Conservation (phyloP, 2,329 filamentous ascomycete species). For the Metarhizium guizhouense region DNA sequence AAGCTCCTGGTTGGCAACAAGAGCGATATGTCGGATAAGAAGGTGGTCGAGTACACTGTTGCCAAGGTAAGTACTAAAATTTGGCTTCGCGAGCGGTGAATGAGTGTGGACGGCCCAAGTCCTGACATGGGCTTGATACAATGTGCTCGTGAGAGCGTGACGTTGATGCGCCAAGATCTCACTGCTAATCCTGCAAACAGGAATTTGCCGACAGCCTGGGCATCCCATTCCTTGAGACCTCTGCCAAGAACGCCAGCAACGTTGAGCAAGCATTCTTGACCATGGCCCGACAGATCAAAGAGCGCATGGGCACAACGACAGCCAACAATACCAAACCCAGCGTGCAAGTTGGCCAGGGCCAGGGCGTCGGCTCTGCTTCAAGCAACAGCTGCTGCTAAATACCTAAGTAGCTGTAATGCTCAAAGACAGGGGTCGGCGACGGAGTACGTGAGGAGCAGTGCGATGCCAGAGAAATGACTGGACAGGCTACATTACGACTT, state of each 20-base stretch:
- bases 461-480: constrained; percentile 19
- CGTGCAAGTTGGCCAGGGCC: constrained; percentile 89
- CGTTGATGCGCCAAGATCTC: background rate
- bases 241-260: constrained; percentile 98
- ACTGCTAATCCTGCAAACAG: constrained; percentile 36
- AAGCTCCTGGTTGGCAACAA: constrained; percentile 99
- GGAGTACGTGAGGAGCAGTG: constrained; percentile 8
- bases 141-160: background rate
- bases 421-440: background rate
- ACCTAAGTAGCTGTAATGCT: constrained; percentile 47
- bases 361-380: constrained; percentile 82
- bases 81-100: background rate
- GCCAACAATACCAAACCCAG: constrained; percentile 98
- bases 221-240: constrained; percentile 99
- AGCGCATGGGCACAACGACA: constrained; percentile 94
- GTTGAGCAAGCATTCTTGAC: constrained; percentile 99
- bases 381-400: constrained; percentile 85
- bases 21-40: constrained; percentile 99
- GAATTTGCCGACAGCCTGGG: constrained; percentile 98
- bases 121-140: background rate
- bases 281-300: constrained; percentile 99
- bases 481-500: constrained; percentile 12
- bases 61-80: constrained; percentile 68
- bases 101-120: background rate
- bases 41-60: constrained; percentile 98